Base-by-base conservation (phyloP, 331 rosid genomes). In the Telfairia occidentalis region DNA sequence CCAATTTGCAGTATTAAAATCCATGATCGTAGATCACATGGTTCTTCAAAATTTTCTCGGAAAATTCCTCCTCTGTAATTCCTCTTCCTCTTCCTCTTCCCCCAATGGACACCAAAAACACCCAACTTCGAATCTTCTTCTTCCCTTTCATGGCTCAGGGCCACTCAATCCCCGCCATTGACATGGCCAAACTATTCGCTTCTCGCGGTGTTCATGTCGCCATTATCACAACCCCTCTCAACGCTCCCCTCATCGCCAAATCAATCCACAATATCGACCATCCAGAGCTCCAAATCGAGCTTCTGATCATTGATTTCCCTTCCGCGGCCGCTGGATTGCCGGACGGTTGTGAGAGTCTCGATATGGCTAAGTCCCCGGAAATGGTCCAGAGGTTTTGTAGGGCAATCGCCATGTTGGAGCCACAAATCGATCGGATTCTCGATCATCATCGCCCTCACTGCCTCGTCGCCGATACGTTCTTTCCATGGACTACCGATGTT, bases 171-270 rank as follows among this genome's bases (percentile, higher is more conserved):
- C 92, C 93, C 2, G 45, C 75, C 67, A 13, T 81, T 0, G 92
- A 88, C 67, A 74, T 87, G 29, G 92, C 89, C 43, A 84, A 77
- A 67, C 83, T 91, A 5, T 89, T 89, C 19, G 79, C 87, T n/a
- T 3, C 86, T 9, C 54, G 77, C 29, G 90, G 89, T 21, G 59
- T 52, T 24, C 78, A 45, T 46, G 66, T 83, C 37, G 84, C 92
- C 78, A 71, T 86, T 0, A 74, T 91, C 58, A 84, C 90, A 29
- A 91, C 90, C 6, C 78, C 78, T 21, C 74, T 78, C 43, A 81
- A 77, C 55, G 75, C 45, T 0, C 82, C 85, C 2, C 8, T 61
- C 19, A 28, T 88, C 61, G 81, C 90, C 5, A 77, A 74, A 71
- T 59, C 83, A 15, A 65, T 84, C 13, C 80, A 76, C 34, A 82